These are phyloP conservation scores for Alternaria tenuissima DNA, from an alignment of 2,329 filamentous ascomycete genomes.

Conservation along the genomic window DNA sequence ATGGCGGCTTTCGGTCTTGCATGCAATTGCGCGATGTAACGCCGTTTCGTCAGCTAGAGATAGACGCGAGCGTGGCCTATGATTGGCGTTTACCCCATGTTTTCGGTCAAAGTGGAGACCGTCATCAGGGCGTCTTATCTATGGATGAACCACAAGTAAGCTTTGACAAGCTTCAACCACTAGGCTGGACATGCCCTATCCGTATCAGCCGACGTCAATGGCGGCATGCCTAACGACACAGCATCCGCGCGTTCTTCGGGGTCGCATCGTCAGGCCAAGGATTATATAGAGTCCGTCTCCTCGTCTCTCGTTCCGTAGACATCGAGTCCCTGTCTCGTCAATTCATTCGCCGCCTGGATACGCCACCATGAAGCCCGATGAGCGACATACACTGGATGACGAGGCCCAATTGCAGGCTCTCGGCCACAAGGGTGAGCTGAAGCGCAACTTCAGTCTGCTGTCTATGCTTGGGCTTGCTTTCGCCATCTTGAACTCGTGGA, in stretches of 20 bases:
- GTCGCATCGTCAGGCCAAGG: not conserved
- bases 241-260: not conserved
- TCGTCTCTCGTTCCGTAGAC: too few species aligned
- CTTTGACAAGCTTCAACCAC: conserved; percentile 24
- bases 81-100: conserved; percentile 25
- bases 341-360: not conserved
- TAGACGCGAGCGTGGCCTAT: not conserved
- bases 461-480: conserved; percentile 70
- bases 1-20: conserved; percentile 1
- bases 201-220: conserved; percentile 15
- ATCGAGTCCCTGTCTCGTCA: not conserved
- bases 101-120: not conserved
- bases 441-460: conserved; percentile 65
- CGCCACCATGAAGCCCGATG: conserved; percentile 30
- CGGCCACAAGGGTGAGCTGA: conserved; percentile 66
- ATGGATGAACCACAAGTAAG: conserved; percentile 17
- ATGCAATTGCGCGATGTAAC: conserved; percentile 10
- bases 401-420: conserved; percentile 52
- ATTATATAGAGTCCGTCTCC: not conserved
- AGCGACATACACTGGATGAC: conserved; percentile 37
- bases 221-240: conserved; percentile 10
- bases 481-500: conserved; percentile 71
- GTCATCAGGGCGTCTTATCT: conserved; percentile 16
- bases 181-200: conserved; percentile 13
- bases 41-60: conserved; percentile 12